Percentiles rank a stretch among this genome's conserved stretches.
These are phyloP conservation scores for Cyberlindnera lachancei DNA, from an alignment of 805 yeast genomes.

Conservation along the genomic window DNA sequence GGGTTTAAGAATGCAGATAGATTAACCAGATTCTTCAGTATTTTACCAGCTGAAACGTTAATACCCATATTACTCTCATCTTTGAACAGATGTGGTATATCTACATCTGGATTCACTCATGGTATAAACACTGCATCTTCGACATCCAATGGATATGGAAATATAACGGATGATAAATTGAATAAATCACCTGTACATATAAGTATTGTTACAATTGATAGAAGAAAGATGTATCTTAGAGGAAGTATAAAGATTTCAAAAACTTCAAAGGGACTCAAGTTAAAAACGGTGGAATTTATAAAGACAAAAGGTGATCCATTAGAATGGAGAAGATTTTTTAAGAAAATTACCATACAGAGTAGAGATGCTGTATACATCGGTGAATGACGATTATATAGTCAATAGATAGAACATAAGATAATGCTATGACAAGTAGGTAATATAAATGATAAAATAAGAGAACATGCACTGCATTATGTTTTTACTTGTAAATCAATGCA, in stretches of 20 bases:
- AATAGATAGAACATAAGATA: neutral
- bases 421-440: neutral
- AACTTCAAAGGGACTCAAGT: conserved; percentile 28
- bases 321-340: conserved; percentile 67
- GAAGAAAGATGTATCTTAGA: conserved; percentile 34
- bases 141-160: too few species aligned
- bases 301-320: conserved; percentile 60
- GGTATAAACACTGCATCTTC: too few species aligned
- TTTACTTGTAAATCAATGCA: too few species aligned
- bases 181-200: conserved; percentile 13
- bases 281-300: conserved; percentile 45
- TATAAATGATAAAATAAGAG: too few species aligned
- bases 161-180: conserved; percentile 6
- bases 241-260: conserved; percentile 40
- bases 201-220: conserved; percentile 33
- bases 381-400: neutral
- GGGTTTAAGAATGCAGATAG: conserved; percentile 23
- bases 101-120: conserved; percentile 14
- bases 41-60: conserved; percentile 34
- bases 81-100: conserved; percentile 35
- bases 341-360: conserved; percentile 46
- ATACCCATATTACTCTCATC: conserved; percentile 35
- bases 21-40: conserved; percentile 46
- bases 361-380: conserved; percentile 47
- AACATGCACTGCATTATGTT: too few species aligned